phyloP scores from a whole-genome alignment of 768 basidiomycete species.

The Pleurotus tuoliensis region DNA sequence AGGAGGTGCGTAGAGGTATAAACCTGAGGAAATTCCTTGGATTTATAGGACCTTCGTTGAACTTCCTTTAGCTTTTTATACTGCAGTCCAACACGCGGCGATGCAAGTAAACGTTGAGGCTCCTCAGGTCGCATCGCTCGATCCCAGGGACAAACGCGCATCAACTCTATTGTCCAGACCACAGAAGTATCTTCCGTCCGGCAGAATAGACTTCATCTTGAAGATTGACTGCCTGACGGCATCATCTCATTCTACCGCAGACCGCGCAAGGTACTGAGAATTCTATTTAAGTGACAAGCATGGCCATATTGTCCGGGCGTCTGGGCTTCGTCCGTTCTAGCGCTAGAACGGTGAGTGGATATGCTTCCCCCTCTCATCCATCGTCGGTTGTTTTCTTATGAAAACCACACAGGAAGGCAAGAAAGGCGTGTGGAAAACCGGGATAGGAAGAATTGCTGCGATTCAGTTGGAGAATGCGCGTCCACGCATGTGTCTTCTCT shows the following conservation, averaged over 20 bases:
- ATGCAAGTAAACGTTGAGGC: not conserved
- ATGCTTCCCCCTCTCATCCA: not conserved
- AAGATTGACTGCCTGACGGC: not conserved
- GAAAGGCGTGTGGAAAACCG: too few relatives aligned
- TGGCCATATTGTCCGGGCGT: not conserved
- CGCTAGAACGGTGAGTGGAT: not conserved
- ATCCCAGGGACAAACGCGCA: not conserved
- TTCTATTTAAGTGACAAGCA: not conserved
- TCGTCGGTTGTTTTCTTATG: too few relatives aligned
- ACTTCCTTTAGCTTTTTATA: too few relatives aligned
- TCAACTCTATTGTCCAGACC: not conserved
- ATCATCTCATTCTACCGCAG: not conserved
- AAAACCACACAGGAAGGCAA: too few relatives aligned
- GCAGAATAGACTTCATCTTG: not conserved
- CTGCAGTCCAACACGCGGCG: not conserved
- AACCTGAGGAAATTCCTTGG: too few relatives aligned
- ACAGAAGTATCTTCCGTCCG: not conserved
- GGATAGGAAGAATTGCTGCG: too few relatives aligned
- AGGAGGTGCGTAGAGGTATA: not conserved
- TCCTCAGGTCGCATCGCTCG: not conserved
- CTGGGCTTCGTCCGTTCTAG: not conserved
- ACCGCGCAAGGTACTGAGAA: conserved; percentile 8
- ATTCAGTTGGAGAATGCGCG: too few relatives aligned
- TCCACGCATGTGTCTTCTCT: too few relatives aligned
- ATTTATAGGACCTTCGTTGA: too few relatives aligned